Percentiles rank a stretch among this genome's conserved stretches.
Conservation (phyloP, 2,329 filamentous ascomycete genomes). For the Pyrenochaeta sp. region DNA sequence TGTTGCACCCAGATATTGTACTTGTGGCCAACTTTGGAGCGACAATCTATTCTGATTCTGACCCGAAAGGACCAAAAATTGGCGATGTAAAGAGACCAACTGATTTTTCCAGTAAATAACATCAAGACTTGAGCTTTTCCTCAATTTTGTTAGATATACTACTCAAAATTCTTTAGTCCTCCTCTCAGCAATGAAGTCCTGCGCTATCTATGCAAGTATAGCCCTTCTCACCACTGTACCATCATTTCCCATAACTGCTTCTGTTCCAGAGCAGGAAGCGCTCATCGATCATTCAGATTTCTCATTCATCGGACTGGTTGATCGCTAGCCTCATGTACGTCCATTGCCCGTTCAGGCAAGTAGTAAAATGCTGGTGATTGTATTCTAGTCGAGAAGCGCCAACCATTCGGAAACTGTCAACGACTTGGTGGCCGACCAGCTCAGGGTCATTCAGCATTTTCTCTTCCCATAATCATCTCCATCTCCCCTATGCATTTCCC, state of each 20-base stretch:
- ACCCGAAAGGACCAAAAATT: too few species aligned
- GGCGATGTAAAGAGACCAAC: too few species aligned
- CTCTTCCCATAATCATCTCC: too few species aligned
- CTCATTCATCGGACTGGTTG: conserved; percentile 11
- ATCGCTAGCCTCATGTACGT: neutral
- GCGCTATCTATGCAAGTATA: conserved; percentile 4
- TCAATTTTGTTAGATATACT: too few species aligned
- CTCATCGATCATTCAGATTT: conserved; percentile 7
- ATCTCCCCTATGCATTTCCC: neutral
- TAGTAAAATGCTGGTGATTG: neutral
- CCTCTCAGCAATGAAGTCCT: neutral
- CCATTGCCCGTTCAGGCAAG: neutral
- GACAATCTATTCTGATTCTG: too few species aligned
- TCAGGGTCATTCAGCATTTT: neutral
- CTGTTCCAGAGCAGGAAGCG: neutral
- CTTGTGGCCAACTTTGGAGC: too few species aligned
- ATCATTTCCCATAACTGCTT: neutral
- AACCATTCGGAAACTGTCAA: neutral
- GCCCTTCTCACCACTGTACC: conserved; percentile 3
- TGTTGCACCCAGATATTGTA: too few species aligned
- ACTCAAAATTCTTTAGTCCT: too few species aligned
- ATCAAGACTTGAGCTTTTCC: too few species aligned
- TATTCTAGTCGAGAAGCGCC: neutral
- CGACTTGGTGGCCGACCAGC: neutral
- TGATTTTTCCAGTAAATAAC: too few species aligned